Base-by-base conservation (phyloP, 306 rosid species). In the Biancaea sappan region DNA sequence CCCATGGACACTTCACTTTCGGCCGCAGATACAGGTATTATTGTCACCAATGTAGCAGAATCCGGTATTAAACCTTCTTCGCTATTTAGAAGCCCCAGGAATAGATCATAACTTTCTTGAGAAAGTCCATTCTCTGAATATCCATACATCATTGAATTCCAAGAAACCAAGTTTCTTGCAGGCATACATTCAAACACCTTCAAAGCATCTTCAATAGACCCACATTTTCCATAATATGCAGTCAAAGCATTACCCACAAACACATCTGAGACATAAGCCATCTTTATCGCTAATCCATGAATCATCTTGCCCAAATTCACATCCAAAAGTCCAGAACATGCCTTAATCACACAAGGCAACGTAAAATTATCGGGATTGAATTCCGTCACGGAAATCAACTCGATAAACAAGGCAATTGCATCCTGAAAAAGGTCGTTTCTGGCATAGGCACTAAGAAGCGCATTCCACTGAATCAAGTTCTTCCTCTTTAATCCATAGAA, bases 211-310 rank as follows among this genome's bases (percentile, higher is more conserved):
- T 71, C 82, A 51, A 89, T 57, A 16, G 62, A 29, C 74, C 87
- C 88, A 15, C 78, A 87, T 65, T 86, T 93, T 5, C 93, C 97
- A 29, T 93, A 90, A 87, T 89, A 71, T 0, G 95, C 82, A 69
- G 89, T 43, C 81, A 90, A 61, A 16, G 93, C 87, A 69, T 93
- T 91, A 12, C 93, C 87, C 46, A 93, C 90, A 81, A 93, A 93
- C 76, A 71, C 85, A 69, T 90, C 95, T 6, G 69, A 50, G 31
- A 82, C 69, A 74, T 84, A 59, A 14, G 82, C 80, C 77, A 69
- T 34, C 88, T 93, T 93, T 69, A 90, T n/a, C 2, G 82, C 90
- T 21, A 87, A 71, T 26, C 90, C 97, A 59, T 93, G 98, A 74
- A 90, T 50, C 18, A 38, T 79, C 62, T 66, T 59, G 34, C 97